Evolutionary conservation across 2,329 filamentous ascomycete species (phyloP).

Genomic region (Trichoderma asperellum): DNA sequence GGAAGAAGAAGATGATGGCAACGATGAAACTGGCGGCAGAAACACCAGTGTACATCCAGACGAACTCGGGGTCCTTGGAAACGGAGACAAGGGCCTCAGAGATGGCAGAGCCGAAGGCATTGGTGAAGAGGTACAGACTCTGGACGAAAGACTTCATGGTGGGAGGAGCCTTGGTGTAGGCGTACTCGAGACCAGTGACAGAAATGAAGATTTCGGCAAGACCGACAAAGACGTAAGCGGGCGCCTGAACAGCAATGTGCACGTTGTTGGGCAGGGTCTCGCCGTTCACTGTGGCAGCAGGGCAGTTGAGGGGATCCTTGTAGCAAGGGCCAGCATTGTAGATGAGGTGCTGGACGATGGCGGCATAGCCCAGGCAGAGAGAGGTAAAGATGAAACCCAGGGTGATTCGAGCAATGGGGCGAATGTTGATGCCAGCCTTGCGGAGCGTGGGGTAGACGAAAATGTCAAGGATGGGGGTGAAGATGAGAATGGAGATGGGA

Average conservation of each 20-base stretch:
- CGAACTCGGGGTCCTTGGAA: conserved; percentile 65
- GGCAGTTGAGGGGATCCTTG: conserved; percentile 47
- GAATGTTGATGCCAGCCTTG: conserved; percentile 61
- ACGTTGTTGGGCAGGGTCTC: conserved; percentile 49
- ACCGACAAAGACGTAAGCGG: conserved; percentile 62
- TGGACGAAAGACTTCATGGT: conserved; percentile 68
- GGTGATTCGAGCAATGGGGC: conserved; percentile 67
- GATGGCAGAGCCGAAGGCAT: conserved; percentile 61
- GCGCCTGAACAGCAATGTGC: conserved; percentile 57
- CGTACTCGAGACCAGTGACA: conserved; percentile 72
- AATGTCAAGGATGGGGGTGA: conserved; percentile 66
- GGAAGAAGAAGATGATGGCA: conserved; percentile 56
- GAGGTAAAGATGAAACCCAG: conserved; percentile 62
- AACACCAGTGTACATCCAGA: conserved; percentile 69
- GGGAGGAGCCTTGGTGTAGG: conserved; percentile 72
- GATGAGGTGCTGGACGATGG: conserved; percentile 63
- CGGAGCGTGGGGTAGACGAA: conserved; percentile 65
- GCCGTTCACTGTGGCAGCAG: conserved; percentile 39
- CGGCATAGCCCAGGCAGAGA: conserved; percentile 61
- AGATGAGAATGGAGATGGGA: conserved; percentile 67
- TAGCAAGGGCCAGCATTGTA: conserved; percentile 59
- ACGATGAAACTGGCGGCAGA: conserved; percentile 52
- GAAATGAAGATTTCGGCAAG: conserved; percentile 66
- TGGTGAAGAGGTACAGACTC: conserved; percentile 63
- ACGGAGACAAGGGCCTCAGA: conserved; percentile 63